Evolutionary conservation across 768 basidiomycete species (phyloP), one percentile per base, ranked within the genome.

Genomic region (Cystobasidium onofrii): DNA sequence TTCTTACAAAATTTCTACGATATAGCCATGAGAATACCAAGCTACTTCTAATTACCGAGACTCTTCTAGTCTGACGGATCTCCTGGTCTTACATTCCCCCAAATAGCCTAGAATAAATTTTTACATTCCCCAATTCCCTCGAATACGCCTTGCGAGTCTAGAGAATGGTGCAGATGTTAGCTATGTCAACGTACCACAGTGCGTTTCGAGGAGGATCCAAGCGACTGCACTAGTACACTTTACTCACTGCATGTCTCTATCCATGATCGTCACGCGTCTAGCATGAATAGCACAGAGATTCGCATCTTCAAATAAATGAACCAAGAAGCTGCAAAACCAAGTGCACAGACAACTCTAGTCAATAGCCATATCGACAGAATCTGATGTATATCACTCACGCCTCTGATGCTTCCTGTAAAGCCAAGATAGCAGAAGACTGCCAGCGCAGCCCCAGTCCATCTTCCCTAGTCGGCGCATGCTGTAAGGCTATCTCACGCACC

Each of bases 261-360:
- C 66, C 74, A 75, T 75, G 33, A 75, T 67, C 18, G 69, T 64
- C 18, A 52, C 66, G 34, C 65, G 46, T 25, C 55, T 25, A 29
- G 64, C 34, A 74, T 73, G 62, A 3, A 61, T 25, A 15, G 63
- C 64, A 55, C 96, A 99, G 39, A 69, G 73, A 39, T 73, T 75
- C 91, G 95, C 92, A 82, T 99, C 96, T 82, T 99, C 96, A 76
- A 99, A 98, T 54, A 98, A 83, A 82, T 98, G 94, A 23, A 99
- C 91, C 20, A 98, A 84, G 78, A 80, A 83, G 15, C 82, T 82
- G 76, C 78, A 73, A 39, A 43, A 36, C 7, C 1, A 36, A 0
- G 44, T n/a, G 1, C 29, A 63, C 36, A 20, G 36, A 10, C 9
- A 6, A 27, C 23, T 10, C 31, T 27, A 39, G 33, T 10, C 29